phyloP scores from a whole-genome alignment of 495 filamentous ascomycete genomes.

The Penicillium goetzii region DNA sequence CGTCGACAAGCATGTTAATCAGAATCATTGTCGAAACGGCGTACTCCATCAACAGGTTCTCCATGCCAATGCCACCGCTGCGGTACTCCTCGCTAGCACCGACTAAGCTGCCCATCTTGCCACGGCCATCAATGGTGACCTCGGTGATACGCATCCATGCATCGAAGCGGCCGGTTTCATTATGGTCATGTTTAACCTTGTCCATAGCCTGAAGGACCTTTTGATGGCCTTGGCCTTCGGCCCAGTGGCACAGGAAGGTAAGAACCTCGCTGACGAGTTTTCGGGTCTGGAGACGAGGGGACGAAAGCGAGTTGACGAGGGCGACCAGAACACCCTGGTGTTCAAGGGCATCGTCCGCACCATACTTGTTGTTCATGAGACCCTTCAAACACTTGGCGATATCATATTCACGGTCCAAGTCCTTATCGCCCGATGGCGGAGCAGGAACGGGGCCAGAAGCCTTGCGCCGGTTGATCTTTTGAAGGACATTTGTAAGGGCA shows the following conservation, averaged over 20 bases:
- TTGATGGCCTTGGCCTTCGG: slow-evolving; percentile 86
- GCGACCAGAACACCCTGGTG: slow-evolving; percentile 90
- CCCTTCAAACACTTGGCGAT: slow-evolving; percentile 97
- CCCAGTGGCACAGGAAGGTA: slow-evolving; percentile 98
- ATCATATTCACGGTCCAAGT: slow-evolving; percentile 93
- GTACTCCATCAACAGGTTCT: slow-evolving; percentile 99
- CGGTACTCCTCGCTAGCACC: slow-evolving; percentile 96
- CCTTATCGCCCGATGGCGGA: slow-evolving; percentile 72
- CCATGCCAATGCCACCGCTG: slow-evolving; percentile 97
- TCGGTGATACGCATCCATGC: slow-evolving; percentile 99
- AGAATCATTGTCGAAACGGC: slow-evolving; percentile 92
- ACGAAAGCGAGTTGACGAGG: slow-evolving; percentile 83
- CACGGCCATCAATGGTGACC: slow-evolving; percentile 93
- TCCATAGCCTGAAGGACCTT: slow-evolving; percentile 95
- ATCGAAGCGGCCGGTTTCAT: slow-evolving; percentile 95
- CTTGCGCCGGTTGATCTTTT: slow-evolving; percentile 88
- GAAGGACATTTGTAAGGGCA: slow-evolving; percentile 89
- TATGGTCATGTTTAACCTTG: slow-evolving; percentile 83
- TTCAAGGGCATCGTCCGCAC: slow-evolving; percentile 91
- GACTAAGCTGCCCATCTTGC: slow-evolving; percentile 97
- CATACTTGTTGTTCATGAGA: slow-evolving; percentile 98
- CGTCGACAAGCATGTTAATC: slow-evolving; percentile 96
- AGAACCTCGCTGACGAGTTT: slow-evolving; percentile 96
- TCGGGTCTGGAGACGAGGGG: slow-evolving; percentile 85
- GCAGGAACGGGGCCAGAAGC: slow-evolving; percentile 71